phyloP scores from a whole-genome alignment of 306 rosid genomes.

The Betula pendula region DNA sequence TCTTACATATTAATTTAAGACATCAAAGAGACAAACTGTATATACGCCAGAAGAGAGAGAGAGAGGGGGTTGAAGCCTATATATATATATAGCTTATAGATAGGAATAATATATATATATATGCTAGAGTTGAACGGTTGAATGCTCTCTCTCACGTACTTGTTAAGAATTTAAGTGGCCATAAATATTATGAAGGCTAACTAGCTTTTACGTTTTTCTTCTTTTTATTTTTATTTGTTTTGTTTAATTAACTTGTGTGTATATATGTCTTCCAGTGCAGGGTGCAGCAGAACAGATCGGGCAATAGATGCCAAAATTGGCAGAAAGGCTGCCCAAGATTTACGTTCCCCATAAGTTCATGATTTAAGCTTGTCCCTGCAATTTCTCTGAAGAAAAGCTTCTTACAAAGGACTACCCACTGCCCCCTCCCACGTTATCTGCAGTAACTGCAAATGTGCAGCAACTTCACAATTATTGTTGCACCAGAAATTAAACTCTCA shows the following conservation, averaged over 20 bases:
- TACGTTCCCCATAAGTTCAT: conserved; percentile 54
- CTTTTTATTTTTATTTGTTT: neutral
- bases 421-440: conserved; percentile 13
- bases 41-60: no score
- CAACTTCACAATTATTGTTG: neutral
- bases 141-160: no score
- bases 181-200: no score
- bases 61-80: no score
- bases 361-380: conserved; percentile 24
- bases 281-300: conserved; percentile 23
- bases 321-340: conserved; percentile 49
- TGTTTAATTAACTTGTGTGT: neutral
- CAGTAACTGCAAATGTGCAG: conserved; percentile 17
- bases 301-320: conserved; percentile 47
- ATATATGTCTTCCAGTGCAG: neutral
- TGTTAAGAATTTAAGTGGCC: no score
- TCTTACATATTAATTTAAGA: no score
- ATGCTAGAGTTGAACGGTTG: no score
- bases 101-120: no score
- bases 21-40: no score
- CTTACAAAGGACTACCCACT: neutral
- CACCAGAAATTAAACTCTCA: conserved; percentile 6
- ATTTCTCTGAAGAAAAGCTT: conserved; percentile 13
- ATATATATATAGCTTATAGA: no score
- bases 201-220: neutral